These are phyloP conservation scores for Puccinia novopanici DNA, from an alignment of 1,284 basidiomycete species.

Conservation along the genomic window DNA sequence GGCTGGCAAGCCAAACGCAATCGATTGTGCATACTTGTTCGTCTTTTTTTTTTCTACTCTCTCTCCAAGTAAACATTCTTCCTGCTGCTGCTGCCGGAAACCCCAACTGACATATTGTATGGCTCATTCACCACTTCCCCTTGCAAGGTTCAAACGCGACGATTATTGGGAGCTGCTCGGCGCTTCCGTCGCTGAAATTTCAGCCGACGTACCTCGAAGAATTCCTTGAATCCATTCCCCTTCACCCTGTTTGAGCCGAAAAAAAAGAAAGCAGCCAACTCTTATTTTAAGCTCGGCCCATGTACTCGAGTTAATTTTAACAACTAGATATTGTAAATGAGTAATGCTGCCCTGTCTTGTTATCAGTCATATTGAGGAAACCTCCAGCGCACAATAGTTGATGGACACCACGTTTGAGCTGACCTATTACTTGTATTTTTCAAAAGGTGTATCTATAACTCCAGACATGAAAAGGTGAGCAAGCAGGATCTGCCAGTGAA, in stretches of 20 bases:
- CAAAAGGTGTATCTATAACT: no score
- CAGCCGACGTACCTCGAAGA: slow-evolving; percentile 12
- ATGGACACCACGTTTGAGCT: no score
- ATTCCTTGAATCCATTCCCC: not conserved
- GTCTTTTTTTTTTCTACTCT: not conserved
- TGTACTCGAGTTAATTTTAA: no score
- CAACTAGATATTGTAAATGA: no score
- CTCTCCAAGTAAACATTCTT: not conserved
- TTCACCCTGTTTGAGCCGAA: not conserved
- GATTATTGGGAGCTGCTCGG: slow-evolving; percentile 25
- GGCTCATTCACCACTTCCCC: not conserved
- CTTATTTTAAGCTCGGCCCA: no score
- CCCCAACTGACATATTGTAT: not conserved
- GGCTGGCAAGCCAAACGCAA: slow-evolving; percentile 71
- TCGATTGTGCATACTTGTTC: slow-evolving; percentile 65
- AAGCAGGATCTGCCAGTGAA: no score
- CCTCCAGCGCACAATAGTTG: no score
- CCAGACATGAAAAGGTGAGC: no score
- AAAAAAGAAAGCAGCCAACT: no score
- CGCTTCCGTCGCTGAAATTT: slow-evolving; percentile 9
- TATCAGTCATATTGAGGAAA: no score
- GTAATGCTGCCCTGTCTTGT: no score
- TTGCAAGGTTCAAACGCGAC: slow-evolving; percentile 23
- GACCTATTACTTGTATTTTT: no score
- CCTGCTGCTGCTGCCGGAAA: not conserved